Percentiles rank a stretch among this genome's conserved stretches.
Conservation (phyloP, 495 filamentous ascomycete species). For the Podospora australis region DNA sequence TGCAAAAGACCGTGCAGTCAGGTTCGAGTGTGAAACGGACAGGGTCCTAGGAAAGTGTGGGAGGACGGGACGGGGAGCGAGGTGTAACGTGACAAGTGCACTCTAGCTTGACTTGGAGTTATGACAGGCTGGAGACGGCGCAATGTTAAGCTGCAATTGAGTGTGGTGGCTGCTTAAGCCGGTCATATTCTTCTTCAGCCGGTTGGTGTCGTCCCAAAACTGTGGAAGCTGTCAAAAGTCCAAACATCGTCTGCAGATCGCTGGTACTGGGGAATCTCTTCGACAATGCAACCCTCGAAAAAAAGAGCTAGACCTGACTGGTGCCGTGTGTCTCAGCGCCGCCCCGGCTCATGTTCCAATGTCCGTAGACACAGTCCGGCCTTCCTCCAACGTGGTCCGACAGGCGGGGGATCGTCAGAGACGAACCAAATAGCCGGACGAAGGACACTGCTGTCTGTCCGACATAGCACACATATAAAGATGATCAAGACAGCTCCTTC, state of each 20-base stretch:
- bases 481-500: background rate
- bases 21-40: no score
- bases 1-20: no score
- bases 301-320: background rate
- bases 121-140: background rate
- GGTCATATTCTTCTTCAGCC: no score
- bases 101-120: background rate
- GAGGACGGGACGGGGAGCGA: background rate
- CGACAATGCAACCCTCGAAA: background rate
- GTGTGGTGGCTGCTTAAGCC: background rate
- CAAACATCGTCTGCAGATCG: background rate
- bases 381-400: conserved; percentile 45
- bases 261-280: background rate
- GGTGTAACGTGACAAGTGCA: background rate
- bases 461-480: conserved; percentile 3
- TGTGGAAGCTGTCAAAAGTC: background rate
- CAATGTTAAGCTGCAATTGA: background rate
- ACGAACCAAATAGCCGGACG: conserved; percentile 3
- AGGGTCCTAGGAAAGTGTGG: background rate
- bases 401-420: conserved; percentile 12
- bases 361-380: conserved; percentile 34
- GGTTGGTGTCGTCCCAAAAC: background rate
- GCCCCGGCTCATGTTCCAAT: conserved; percentile 18
- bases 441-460: no score
- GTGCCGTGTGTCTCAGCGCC: conserved; percentile 1